Evolutionary conservation across 2,329 filamentous ascomycete species (phyloP), one percentile per base, ranked within the genome.

Genomic region (Aspergillus costaricaensis): DNA sequence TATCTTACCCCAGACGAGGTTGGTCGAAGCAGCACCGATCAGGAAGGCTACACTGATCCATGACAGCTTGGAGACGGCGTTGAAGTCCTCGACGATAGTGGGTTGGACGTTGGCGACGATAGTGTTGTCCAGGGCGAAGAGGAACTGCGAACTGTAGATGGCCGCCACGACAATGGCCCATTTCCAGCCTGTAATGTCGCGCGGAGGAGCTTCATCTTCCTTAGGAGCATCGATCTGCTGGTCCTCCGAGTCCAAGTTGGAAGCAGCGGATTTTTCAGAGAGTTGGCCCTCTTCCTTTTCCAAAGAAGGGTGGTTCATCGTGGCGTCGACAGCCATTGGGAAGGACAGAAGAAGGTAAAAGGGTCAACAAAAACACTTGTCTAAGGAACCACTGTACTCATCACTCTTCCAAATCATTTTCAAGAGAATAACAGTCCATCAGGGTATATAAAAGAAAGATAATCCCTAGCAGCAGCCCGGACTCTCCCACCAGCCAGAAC

Each of bases 1-100:
- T 21, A 53, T 53, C 30, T 39, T 25, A 23, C 36, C 30, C 65
- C 58, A 60, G 47, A 56, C 50, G 9, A 60, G 53, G 15, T 56
- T 56, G 2, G 51, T 59, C 15, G 19, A 27, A 8, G 51, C 52
- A 3, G 58, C 43, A 6, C 58, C 52, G 14, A 60, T 43, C n/a
- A 60, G 65, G 17, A 62, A 66, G 5, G 67, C 62, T 7, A 76
- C 66, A 57, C 67, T 72, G 10, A 75, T 51, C 25, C 68, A 62
- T 63, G 69, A 38, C n/a, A 60, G 36, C 30, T 51, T 52, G 32
- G 51, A 23, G 6, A 56, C 30, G 8, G 47, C 12, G 19, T 56
- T 38, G 32, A 60, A 60, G 32, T 36, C 19, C n/a, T 60, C 32
- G 21, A 60, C 47, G 5, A 60, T 43, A 4, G 53, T 47, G 12